Base-by-base conservation (phyloP, 345 rosid species). In the Iberis pinnata region DNA sequence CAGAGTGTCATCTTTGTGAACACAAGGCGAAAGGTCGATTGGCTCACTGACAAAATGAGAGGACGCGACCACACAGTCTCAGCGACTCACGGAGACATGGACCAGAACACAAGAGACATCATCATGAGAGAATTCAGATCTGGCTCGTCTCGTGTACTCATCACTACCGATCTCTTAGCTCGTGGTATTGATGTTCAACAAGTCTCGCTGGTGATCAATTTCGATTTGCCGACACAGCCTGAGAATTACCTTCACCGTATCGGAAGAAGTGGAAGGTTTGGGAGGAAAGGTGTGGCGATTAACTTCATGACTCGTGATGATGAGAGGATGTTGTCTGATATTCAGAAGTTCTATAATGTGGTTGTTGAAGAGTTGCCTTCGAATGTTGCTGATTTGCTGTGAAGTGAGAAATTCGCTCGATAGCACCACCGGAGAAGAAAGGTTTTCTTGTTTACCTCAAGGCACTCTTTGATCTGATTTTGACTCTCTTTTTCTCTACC, bases 171-270 rank as follows among this genome's bases (percentile, higher is more conserved):
- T 36, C 85, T 84, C 29, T 59, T 84, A 63, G 93, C 88, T 20
- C 81, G 83, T 63, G 88, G 88, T 63, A 84, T 84, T 2, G 89
- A 84, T 55, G 88, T 79, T 13, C 84, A 81, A 66, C 88, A 84
- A 60, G 93, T 77, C 6, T 84, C 86, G 5, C 78, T 81, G 10
- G 93, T 81, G 1, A 84, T 84, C 64, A 84, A 81, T 67, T 79
- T 53, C 49, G 86, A 81, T 14, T 74, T 84, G 10, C 89, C 84
- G 0, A 84, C 86, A 3, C 86, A 79, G 67, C 94, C 84, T 0
- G 86, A 81, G 73, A 84, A 81, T 45, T 84, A 79, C 43, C 89
- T 81, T 2, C 86, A 84, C 59, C 80, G 84, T 33, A 82, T 84
- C 24, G 84, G 86, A 35, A 77, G 80, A 49, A 76, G 94, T 67